Evolutionary conservation across 768 basidiomycete species (phyloP).

Genomic region (Psilocybe sp.): DNA sequence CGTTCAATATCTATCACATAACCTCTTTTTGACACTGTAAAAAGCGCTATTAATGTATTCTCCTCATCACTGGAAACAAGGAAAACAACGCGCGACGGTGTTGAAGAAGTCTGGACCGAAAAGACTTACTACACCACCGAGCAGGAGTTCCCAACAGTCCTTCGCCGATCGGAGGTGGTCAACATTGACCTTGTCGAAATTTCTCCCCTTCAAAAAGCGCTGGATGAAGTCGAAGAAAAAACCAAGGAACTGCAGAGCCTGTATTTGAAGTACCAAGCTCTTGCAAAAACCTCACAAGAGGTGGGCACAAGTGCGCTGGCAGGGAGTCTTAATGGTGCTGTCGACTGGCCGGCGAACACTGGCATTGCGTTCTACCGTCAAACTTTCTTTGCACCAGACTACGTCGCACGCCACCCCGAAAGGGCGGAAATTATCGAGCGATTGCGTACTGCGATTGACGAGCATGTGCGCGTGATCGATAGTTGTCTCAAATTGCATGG

Average conservation of each 20-base stretch:
- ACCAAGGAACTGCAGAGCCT: slow-evolving; percentile 73
- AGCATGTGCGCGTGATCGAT: slow-evolving; percentile 83
- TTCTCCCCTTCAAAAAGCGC: slow-evolving; percentile 81
- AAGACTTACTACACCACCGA: slow-evolving; percentile 87
- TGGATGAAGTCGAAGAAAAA: slow-evolving; percentile 77
- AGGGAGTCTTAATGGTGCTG: slow-evolving; percentile 83
- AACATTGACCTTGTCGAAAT: slow-evolving; percentile 70
- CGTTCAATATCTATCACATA: not conserved
- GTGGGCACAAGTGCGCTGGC: slow-evolving; percentile 79
- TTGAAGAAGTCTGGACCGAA: slow-evolving; percentile 81
- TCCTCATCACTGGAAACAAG: slow-evolving; percentile 69
- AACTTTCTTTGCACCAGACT: slow-evolving; percentile 71
- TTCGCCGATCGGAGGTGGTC: slow-evolving; percentile 85
- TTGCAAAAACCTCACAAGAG: slow-evolving; percentile 71
- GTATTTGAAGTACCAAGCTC: slow-evolving; percentile 68
- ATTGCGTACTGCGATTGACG: slow-evolving; percentile 72
- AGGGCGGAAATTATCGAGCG: slow-evolving; percentile 69
- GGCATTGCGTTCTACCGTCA: slow-evolving; percentile 78
- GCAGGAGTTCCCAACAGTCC: slow-evolving; percentile 87
- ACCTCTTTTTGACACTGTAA: not conserved
- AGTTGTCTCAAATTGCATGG: slow-evolving; percentile 83
- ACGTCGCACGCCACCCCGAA: slow-evolving; percentile 65
- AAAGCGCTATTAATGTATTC: slow-evolving; percentile 80
- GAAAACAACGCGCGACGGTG: slow-evolving; percentile 60
- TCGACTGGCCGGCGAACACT: slow-evolving; percentile 78